Percentiles rank a stretch among this genome's conserved stretches.
These are phyloP conservation scores for Plasmodium blacklocki DNA, from an alignment of 169 alveolate species.

Conservation along the genomic window DNA sequence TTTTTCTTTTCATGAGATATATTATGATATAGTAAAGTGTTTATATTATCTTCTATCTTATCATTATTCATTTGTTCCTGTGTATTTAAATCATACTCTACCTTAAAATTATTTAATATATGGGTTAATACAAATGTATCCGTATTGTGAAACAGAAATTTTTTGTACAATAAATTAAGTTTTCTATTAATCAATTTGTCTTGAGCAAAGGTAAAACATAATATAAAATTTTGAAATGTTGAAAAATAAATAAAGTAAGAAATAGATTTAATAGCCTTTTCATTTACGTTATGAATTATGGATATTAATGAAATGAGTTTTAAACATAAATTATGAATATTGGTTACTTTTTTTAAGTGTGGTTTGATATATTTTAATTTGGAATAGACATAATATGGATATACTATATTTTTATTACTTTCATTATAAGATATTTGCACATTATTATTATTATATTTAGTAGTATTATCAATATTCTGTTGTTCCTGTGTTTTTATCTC, in stretches of 20 bases:
- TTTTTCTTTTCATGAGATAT: neutral
- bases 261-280: constrained; percentile 19
- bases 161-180: constrained; percentile 38
- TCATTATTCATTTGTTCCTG: neutral
- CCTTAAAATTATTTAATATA: constrained; percentile 33
- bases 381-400: constrained; percentile 35
- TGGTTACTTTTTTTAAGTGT: constrained; percentile 53
- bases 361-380: constrained; percentile 56
- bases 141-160: constrained; percentile 41
- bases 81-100: neutral
- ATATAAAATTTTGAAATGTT: constrained; percentile 50
- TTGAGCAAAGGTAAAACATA: constrained; percentile 31
- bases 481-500: neutral
- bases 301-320: constrained; percentile 61
- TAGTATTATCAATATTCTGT: neutral
- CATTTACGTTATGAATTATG: constrained; percentile 15
- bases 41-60: neutral
- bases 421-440: neutral
- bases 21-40: too few relatives aligned
- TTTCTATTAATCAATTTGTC: constrained; percentile 31
- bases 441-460: neutral
- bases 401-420: neutral
- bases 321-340: constrained; percentile 43
- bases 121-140: constrained; percentile 38
- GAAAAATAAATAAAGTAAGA: constrained; percentile 48